These are phyloP conservation scores for Pseudocercospora pini-densiflorae DNA, from an alignment of 2,329 filamentous ascomycete genomes.

Conservation along the genomic window DNA sequence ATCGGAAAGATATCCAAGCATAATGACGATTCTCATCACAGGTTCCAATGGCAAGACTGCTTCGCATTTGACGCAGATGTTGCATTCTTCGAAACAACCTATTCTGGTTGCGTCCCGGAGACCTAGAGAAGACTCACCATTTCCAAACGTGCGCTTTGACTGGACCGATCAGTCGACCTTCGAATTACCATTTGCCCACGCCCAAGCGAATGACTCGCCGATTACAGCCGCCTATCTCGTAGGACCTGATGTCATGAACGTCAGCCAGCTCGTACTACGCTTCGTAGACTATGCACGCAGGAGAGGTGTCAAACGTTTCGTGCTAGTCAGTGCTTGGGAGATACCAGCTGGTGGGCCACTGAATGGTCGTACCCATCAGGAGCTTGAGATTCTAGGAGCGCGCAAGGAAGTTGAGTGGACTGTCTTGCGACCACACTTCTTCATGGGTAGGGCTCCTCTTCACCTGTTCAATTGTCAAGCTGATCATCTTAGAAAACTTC, in stretches of 20 bases:
- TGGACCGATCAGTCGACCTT: constrained; percentile 52
- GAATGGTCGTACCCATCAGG: constrained; percentile 19
- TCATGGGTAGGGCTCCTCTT: constrained; percentile 46
- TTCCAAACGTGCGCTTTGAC: constrained; percentile 44
- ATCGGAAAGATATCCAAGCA: neutral
- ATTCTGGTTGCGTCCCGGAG: constrained; percentile 19
- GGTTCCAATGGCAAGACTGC: constrained; percentile 29
- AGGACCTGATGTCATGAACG: constrained; percentile 42
- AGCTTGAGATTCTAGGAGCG: constrained; percentile 31
- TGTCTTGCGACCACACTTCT: constrained; percentile 56
- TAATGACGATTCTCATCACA: constrained; percentile 30
- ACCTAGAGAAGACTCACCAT: constrained; percentile 7
- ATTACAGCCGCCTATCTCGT: constrained; percentile 51
- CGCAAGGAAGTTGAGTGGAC: constrained; percentile 44
- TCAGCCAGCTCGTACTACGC: constrained; percentile 41
- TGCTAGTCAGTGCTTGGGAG: constrained; percentile 43
- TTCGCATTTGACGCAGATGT: constrained; percentile 16
- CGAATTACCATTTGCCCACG: constrained; percentile 39
- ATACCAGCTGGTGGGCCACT: constrained; percentile 12
- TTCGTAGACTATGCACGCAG: constrained; percentile 50
- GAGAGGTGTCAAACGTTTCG: constrained; percentile 49
- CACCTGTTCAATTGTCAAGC: neutral
- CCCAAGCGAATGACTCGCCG: constrained; percentile 9
- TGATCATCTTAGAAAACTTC: constrained; percentile 51
- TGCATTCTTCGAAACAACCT: constrained; percentile 13